A percentile compares a stretch with the other conserved stretches of the same genome.
These are phyloP conservation scores for Aspergillus awamori DNA, from an alignment of 2,329 filamentous ascomycete species.

Conservation along the genomic window DNA sequence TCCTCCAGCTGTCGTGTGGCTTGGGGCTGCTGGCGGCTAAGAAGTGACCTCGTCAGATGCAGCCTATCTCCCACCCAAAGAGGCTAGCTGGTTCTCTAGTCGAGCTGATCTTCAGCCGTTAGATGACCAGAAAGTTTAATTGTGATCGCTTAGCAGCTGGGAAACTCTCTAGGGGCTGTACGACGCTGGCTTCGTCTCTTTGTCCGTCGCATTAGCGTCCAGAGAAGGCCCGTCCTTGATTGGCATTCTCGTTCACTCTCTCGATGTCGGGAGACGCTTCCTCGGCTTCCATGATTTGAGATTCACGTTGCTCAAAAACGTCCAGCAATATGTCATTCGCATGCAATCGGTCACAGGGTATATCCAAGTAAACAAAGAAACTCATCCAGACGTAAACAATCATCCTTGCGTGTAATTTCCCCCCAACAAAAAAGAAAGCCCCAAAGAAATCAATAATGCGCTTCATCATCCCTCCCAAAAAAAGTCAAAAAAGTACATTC, in stretches of 20 bases:
- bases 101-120: slow-evolving; percentile 6
- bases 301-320: background rate
- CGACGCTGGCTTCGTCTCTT: background rate
- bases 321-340: slow-evolving; percentile 4
- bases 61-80: background rate
- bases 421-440: slow-evolving; percentile 1
- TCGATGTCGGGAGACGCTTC: background rate
- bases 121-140: slow-evolving; percentile 4
- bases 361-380: slow-evolving; percentile 5
- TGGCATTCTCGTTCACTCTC: background rate
- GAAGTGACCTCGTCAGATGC: background rate
- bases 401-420: slow-evolving; percentile 7
- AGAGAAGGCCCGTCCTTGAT: background rate
- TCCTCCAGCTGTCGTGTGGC: background rate
- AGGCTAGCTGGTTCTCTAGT: background rate
- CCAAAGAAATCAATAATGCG: slow-evolving; percentile 5
- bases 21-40: slow-evolving; percentile 3
- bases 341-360: slow-evolving; percentile 10
- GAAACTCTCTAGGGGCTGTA: background rate
- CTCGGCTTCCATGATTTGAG: background rate
- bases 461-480: background rate
- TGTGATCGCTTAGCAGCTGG: background rate
- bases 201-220: background rate
- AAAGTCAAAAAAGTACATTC: background rate
- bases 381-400: slow-evolving; percentile 3